phyloP scores from a whole-genome alignment of 768 basidiomycete genomes.

The Suillus subalutaceus region DNA sequence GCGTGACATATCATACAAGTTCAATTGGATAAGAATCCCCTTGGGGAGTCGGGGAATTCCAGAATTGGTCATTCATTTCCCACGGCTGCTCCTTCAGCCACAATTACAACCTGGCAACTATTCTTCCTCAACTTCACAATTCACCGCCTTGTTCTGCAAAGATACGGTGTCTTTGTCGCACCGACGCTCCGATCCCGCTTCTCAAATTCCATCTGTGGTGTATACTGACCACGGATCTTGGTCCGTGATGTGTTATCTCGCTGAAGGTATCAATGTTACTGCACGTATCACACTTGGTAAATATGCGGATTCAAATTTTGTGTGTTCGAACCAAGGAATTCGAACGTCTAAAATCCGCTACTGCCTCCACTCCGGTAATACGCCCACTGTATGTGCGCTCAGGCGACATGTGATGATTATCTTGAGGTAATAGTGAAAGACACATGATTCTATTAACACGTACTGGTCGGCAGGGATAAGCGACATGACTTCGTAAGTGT shows the following conservation, averaged over 20 bases:
- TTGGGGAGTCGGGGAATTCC: too few relatives aligned
- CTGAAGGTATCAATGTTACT: neutral
- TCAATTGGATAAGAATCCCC: too few relatives aligned
- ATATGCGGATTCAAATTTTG: neutral
- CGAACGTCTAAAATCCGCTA: neutral
- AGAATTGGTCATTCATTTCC: too few relatives aligned
- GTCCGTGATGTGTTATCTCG: neutral
- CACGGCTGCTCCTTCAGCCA: too few relatives aligned
- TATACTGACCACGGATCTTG: too few relatives aligned
- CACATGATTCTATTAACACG: neutral
- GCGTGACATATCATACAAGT: too few relatives aligned
- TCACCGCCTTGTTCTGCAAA: neutral
- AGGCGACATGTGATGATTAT: neutral
- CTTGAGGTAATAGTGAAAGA: neutral
- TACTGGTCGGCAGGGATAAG: neutral
- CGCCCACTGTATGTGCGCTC: neutral
- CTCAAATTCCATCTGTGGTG: neutral
- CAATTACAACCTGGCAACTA: too few relatives aligned
- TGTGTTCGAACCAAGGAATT: neutral
- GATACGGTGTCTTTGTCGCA: neutral
- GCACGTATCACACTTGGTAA: neutral
- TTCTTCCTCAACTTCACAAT: neutral
- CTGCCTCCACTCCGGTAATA: neutral
- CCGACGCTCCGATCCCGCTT: neutral
- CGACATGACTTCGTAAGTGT: neutral